These are phyloP conservation scores for Amanita exitialis DNA, from an alignment of 768 basidiomycete genomes.

Conservation along the genomic window DNA sequence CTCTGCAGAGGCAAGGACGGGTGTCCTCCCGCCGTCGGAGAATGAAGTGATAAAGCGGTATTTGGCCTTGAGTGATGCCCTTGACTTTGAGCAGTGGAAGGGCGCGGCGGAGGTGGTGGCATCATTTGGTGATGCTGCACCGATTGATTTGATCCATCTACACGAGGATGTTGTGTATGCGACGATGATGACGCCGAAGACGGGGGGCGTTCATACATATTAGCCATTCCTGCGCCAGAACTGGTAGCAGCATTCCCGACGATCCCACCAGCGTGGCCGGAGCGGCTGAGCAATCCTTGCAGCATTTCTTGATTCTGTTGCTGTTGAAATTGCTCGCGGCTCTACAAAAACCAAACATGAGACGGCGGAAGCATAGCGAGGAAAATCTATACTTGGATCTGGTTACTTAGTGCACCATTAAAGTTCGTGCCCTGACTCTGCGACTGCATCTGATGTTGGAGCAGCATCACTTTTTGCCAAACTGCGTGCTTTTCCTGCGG, in stretches of 20 bases:
- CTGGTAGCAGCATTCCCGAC: conserved; percentile 2
- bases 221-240: conserved; percentile 7
- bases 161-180: conserved; percentile 10
- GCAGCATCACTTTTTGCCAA: conserved; percentile 12
- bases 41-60: conserved; percentile 12
- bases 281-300: conserved; percentile 3
- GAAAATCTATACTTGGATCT: background rate
- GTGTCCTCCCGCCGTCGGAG: conserved; percentile 9
- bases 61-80: conserved; percentile 12
- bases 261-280: background rate
- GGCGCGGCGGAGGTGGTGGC: conserved; percentile 20
- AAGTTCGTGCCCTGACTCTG: background rate
- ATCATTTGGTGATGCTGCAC: conserved; percentile 17
- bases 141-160: conserved; percentile 5
- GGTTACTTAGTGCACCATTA: background rate
- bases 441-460: conserved; percentile 12
- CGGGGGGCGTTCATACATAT: conserved; percentile 9
- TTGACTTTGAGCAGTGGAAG: conserved; percentile 10
- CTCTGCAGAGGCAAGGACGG: conserved; percentile 7
- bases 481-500: conserved; percentile 17
- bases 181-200: conserved; percentile 13
- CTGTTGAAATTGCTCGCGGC: conserved; percentile 6
- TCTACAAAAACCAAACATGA: background rate
- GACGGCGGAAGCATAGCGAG: background rate
- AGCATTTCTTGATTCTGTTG: conserved; percentile 7